Conservation (phyloP, 2,329 filamentous ascomycete species). For the Cordyceps militaris region DNA sequence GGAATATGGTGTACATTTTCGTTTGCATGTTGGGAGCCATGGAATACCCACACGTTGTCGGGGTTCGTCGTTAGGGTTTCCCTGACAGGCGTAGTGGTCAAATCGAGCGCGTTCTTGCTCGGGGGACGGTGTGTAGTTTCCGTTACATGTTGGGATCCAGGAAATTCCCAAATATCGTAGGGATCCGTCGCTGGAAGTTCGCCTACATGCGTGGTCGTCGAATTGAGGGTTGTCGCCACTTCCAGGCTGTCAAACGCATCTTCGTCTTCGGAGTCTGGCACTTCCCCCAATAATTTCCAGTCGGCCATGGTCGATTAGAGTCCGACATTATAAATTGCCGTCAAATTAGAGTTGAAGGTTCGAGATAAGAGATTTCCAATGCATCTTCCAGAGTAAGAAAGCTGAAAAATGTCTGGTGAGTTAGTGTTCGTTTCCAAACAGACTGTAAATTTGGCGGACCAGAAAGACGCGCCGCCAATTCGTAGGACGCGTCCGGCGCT, state of each 20-base stretch:
- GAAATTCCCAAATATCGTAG: constrained; percentile 31
- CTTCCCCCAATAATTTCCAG: constrained; percentile 44
- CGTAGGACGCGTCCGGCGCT: constrained; percentile 2
- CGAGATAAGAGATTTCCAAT: background rate
- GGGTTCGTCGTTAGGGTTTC: background rate
- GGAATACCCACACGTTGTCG: constrained; percentile 30
- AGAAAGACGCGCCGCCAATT: constrained; percentile 4
- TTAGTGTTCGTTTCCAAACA: background rate
- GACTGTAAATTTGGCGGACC: constrained; percentile 4
- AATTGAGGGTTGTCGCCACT: constrained; percentile 15
- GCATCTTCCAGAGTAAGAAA: background rate
- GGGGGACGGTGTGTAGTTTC: constrained; percentile 3
- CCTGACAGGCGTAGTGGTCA: background rate
- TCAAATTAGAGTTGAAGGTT: background rate
- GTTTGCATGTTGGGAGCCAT: constrained; percentile 24
- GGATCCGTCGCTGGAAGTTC: background rate
- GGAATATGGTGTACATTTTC: constrained; percentile 3
- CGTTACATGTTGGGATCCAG: constrained; percentile 24
- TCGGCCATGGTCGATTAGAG: constrained; percentile 31
- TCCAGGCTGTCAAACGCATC: constrained; percentile 34
- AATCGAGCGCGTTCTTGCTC: constrained; percentile 15
- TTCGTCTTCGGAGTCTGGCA: constrained; percentile 46
- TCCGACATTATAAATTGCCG: constrained; percentile 15
- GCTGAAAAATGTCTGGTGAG: background rate
- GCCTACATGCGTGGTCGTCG: background rate